phyloP scores from a whole-genome alignment of 2,329 filamentous ascomycete species.

The Aspergillus pseudoviridinutans region DNA sequence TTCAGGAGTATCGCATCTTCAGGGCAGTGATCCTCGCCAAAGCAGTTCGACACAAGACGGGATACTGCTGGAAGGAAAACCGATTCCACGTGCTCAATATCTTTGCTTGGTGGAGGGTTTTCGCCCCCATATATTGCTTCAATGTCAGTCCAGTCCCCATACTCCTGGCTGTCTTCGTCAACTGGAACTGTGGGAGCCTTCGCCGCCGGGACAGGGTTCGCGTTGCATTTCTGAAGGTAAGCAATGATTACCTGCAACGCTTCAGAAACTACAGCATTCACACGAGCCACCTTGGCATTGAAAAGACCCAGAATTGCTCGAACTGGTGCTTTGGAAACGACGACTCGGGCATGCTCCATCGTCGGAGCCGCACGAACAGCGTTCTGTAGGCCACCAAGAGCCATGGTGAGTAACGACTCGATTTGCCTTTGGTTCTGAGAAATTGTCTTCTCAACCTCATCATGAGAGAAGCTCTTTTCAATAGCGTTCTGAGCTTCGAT shows the following conservation, averaged over 20 bases:
- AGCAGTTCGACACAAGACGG: slow-evolving; percentile 57
- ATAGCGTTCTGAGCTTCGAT: slow-evolving; percentile 50
- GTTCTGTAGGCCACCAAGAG: slow-evolving; percentile 48
- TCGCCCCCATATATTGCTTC: slow-evolving; percentile 42
- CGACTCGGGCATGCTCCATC: slow-evolving; percentile 37
- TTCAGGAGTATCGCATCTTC: slow-evolving; percentile 52
- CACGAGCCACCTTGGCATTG: slow-evolving; percentile 44
- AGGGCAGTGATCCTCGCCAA: slow-evolving; percentile 54
- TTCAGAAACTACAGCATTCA: slow-evolving; percentile 47
- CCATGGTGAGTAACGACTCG: slow-evolving; percentile 51
- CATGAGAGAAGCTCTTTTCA: slow-evolving; percentile 39
- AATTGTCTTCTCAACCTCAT: slow-evolving; percentile 51
- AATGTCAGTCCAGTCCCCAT: slow-evolving; percentile 56
- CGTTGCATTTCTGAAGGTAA: slow-evolving; percentile 34
- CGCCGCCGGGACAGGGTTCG: slow-evolving; percentile 13
- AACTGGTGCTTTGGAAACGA: slow-evolving; percentile 44
- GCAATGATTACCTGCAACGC: slow-evolving; percentile 46
- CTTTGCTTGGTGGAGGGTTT: slow-evolving; percentile 16
- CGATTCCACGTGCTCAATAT: slow-evolving; percentile 35
- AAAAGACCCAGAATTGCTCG: slow-evolving; percentile 50
- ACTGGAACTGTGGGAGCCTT: slow-evolving; percentile 23
- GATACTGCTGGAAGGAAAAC: slow-evolving; percentile 48
- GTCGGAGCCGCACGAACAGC: slow-evolving; percentile 43
- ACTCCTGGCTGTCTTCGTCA: slow-evolving; percentile 62
- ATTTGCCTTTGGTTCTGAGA: slow-evolving; percentile 56